Evolutionary conservation across 192 early-diverging fungal species (phyloP).

Genomic region (Kappamyces sp.): DNA sequence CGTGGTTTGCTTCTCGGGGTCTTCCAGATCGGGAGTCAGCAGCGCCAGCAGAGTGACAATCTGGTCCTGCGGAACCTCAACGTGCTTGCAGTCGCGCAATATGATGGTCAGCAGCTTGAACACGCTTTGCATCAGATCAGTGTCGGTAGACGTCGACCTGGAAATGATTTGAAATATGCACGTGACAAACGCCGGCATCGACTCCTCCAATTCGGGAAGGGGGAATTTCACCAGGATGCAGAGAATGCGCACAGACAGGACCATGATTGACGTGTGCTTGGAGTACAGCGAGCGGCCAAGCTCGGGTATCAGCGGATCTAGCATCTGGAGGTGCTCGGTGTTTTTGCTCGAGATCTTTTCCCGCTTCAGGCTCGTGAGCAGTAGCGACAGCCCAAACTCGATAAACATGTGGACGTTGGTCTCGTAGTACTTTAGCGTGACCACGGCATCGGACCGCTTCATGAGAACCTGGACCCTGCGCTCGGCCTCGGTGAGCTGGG

Average conservation of each 20-base stretch:
- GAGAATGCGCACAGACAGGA: constrained; percentile 68
- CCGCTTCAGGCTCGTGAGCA: constrained; percentile 59
- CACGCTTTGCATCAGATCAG: constrained; percentile 64
- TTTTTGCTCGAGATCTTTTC: constrained; percentile 38
- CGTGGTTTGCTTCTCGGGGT: constrained; percentile 74
- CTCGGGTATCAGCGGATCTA: constrained; percentile 76
- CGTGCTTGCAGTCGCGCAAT: constrained; percentile 70
- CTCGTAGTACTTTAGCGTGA: constrained; percentile 69
- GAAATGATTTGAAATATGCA: constrained; percentile 72
- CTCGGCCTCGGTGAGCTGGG: constrained; percentile 50
- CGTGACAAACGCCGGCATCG: constrained; percentile 68
- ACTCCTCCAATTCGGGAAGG: constrained; percentile 61
- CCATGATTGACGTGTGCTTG: constrained; percentile 62
- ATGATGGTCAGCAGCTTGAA: constrained; percentile 78
- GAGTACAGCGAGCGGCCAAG: constrained; percentile 83
- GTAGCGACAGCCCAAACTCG: constrained; percentile 84
- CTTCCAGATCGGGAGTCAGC: constrained; percentile 84
- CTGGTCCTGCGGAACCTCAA: constrained; percentile 64
- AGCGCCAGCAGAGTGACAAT: constrained; percentile 73
- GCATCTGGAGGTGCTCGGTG: constrained; percentile 56
- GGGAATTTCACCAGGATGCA: constrained; percentile 62
- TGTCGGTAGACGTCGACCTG: constrained; percentile 51
- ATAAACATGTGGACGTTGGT: constrained; percentile 88
- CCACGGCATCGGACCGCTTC: constrained; percentile 50
- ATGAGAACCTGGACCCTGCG: constrained; percentile 65